phyloP scores from a whole-genome alignment of 306 rosid genomes.

The Sechiopsis laciniata region DNA sequence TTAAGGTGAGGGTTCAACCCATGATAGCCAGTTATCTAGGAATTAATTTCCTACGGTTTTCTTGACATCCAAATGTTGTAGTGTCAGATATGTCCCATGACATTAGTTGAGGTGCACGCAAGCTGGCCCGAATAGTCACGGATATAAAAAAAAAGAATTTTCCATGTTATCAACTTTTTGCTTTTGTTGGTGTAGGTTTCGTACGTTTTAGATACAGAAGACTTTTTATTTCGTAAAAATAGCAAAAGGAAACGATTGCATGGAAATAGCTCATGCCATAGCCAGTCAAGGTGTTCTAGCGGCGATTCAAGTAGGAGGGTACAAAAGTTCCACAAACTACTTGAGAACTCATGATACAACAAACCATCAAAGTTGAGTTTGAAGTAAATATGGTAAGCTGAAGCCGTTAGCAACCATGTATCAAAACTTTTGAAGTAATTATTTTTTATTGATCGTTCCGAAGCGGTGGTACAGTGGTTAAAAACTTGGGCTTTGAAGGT shows the following conservation, averaged over 20 bases:
- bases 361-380: slow-evolving; percentile 27
- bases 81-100: no score
- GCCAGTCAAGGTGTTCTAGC: slow-evolving; percentile 35
- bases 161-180: neutral
- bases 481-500: no score
- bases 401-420: no score
- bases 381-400: slow-evolving; percentile 53
- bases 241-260: slow-evolving; percentile 39
- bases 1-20: no score
- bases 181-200: slow-evolving; percentile 52
- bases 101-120: no score
- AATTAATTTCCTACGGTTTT: neutral
- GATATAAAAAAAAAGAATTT: no score
- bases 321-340: slow-evolving; percentile 53
- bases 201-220: slow-evolving; percentile 90
- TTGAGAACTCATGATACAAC: slow-evolving; percentile 42
- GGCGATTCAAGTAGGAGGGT: slow-evolving; percentile 54
- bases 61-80: neutral
- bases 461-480: no score
- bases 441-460: no score
- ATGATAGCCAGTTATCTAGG: no score
- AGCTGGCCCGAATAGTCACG: no score
- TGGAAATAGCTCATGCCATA: slow-evolving; percentile 28
- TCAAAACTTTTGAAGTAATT: no score
- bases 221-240: slow-evolving; percentile 65